These are phyloP conservation scores for Diversispora eburnea DNA, from an alignment of 192 early-diverging fungal species.

Conservation along the genomic window DNA sequence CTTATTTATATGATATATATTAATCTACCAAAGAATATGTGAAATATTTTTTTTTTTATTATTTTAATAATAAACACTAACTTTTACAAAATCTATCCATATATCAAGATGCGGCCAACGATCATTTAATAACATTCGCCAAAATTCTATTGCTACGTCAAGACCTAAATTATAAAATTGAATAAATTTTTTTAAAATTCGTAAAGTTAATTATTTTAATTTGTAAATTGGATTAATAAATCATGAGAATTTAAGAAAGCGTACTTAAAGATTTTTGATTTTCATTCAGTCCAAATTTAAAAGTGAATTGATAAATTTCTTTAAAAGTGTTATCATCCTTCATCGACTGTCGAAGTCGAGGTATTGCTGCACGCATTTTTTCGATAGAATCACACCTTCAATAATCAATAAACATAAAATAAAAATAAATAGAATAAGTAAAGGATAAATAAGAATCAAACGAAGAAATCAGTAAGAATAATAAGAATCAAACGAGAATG, in stretches of 20 bases:
- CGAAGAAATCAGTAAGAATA: background rate
- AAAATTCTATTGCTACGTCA: conserved; percentile 73
- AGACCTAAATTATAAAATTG: conserved; percentile 44
- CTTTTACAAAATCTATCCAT: conserved; percentile 67
- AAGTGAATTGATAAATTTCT: conserved; percentile 74
- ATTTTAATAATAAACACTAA: conserved; percentile 18
- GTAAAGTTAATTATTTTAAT: too few species aligned
- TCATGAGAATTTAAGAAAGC: background rate
- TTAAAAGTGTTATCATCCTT: conserved; percentile 55
- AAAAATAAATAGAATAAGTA: conserved; percentile 3
- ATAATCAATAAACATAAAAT: conserved; percentile 25
- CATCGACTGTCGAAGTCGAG: conserved; percentile 49
- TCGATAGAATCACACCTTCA: conserved; percentile 60
- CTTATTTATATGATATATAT: too few species aligned
- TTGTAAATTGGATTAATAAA: background rate
- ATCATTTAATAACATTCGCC: conserved; percentile 61
- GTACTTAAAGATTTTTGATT: conserved; percentile 75
- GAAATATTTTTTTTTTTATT: background rate
- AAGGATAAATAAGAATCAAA: background rate
- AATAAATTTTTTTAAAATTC: background rate
- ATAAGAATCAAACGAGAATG: too few species aligned
- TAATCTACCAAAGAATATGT: background rate
- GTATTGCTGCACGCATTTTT: conserved; percentile 55
- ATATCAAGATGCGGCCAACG: conserved; percentile 61
- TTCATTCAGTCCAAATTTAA: conserved; percentile 64